Base-by-base conservation (phyloP, 2,329 filamentous ascomycete species). In the Arthrobotrys conoides region DNA sequence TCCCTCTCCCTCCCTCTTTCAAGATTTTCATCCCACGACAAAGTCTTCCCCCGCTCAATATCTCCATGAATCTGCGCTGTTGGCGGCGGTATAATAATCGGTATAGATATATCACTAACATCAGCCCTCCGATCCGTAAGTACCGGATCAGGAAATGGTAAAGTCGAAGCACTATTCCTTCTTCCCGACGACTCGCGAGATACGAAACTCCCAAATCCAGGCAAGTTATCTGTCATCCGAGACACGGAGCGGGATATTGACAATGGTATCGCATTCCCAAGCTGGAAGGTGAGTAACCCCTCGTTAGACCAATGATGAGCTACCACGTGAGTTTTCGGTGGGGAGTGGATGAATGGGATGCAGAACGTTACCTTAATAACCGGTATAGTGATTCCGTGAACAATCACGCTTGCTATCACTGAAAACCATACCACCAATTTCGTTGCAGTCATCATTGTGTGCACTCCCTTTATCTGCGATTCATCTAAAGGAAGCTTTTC, bases 331-430 rank as follows among this genome's bases (percentile, higher is more conserved):
- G 14, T 53, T 27, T 48, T 46, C n/a, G 8, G 5, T 46, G 8
- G 1, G 16, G 5, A 18, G 8, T 5, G 16, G 5, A 18, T n/a
- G 41, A 46, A 18, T 14, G 33, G 4, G n/a, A 8, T n/a, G 8
- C n/a, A 44, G n/a, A 46, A 46, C 44, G 49, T 46, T 33, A 72
- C 75, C 66, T 79, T 80, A 22, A 81, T 80, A 57, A 80, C 57
- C 12, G 78, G 80, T 12, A 81, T 61, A 5, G 80, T 81, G 41
- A 81, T 76, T 10, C 78, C 80, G 48, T 81, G 80, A 51, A 81
- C 76, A 38, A 81, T 64, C 53, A 77, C 78, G 27, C 78, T 80
- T 2, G 67, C 57, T 27, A 80, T 24, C 16, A 81, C 79, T 20
- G 61, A 57, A 18, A 77, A 71, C 80, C 80, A 81, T 38, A 81